A percentile compares a stretch with the other conserved stretches of the same genome.
Conservation (phyloP, 176 grass and related monocot species). For the Elaeis guineensis region DNA sequence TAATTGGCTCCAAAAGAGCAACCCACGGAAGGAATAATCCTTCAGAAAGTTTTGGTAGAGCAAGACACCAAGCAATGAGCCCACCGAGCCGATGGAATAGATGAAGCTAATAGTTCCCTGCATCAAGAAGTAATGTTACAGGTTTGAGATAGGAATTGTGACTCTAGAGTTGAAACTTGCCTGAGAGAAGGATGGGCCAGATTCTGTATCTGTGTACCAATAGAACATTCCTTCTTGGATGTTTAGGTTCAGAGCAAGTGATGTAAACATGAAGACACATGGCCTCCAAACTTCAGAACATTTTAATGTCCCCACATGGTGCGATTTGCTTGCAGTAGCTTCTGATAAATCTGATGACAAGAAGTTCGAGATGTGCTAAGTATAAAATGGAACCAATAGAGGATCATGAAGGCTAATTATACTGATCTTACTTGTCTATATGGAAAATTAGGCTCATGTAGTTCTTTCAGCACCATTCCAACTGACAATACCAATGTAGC, state of each 20-base stretch:
- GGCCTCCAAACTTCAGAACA: constrained; percentile 64
- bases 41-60: constrained; percentile 69
- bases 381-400: too few species aligned
- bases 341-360: constrained; percentile 54
- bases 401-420: not conserved
- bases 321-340: constrained; percentile 43
- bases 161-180: constrained; percentile 21
- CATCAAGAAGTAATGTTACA: not conserved
- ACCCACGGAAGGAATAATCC: constrained; percentile 45
- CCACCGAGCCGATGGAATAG: constrained; percentile 64
- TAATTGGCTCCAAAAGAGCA: constrained; percentile 78
- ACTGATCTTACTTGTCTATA: constrained; percentile 42
- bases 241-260: constrained; percentile 61
- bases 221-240: constrained; percentile 96
- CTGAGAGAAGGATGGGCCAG: constrained; percentile 71
- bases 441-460: constrained; percentile 27
- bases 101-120: constrained; percentile 67
- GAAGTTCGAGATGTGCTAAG: constrained; percentile 1
- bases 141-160: constrained; percentile 1
- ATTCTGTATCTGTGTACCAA: constrained; percentile 54
- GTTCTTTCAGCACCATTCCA: constrained; percentile 66
- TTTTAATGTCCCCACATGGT: constrained; percentile 55
- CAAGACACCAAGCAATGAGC: constrained; percentile 66
- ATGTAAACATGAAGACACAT: constrained; percentile 60
- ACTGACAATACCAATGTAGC: constrained; percentile 54